Percentiles rank a stretch among this genome's conserved stretches.
phyloP scores from a whole-genome alignment of 148 eudicot genomes.

The Vaccinium vitisidaea region DNA sequence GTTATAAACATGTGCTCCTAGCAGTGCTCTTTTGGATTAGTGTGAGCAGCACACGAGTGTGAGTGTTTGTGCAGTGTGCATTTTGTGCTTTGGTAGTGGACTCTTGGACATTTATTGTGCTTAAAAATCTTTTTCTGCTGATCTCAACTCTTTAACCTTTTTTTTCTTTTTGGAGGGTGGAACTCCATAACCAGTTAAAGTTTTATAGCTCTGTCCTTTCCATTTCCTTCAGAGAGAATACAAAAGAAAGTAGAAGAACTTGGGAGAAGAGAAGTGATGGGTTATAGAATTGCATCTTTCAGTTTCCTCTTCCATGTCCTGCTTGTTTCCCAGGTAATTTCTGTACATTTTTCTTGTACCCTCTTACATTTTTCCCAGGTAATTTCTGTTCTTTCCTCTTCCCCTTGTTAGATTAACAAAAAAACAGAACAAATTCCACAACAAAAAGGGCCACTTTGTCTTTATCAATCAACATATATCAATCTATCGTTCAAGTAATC shows the following conservation, averaged over 20 bases:
- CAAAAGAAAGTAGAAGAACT: background rate
- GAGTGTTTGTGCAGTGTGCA: background rate
- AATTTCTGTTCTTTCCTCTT: background rate
- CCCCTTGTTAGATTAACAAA: background rate
- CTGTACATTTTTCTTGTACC: background rate
- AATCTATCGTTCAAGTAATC: background rate
- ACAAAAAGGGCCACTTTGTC: background rate
- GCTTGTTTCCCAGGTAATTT: conserved; percentile 26
- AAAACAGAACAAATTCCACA: background rate
- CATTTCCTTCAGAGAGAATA: background rate
- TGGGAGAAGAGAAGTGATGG: conserved; percentile 13
- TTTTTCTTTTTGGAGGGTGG: too few species aligned
- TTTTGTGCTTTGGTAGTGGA: background rate
- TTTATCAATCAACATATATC: background rate
- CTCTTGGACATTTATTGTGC: background rate
- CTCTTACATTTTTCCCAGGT: conserved; percentile 21
- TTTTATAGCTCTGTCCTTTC: background rate
- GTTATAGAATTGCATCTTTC: background rate
- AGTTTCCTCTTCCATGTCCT: conserved; percentile 17
- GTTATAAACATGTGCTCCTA: background rate
- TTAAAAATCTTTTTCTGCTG: background rate
- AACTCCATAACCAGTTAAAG: background rate
- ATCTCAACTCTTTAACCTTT: too few species aligned
- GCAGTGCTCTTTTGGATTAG: background rate
- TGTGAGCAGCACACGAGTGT: background rate